phyloP scores from a whole-genome alignment of 2,329 filamentous ascomycete species.

The Colletotrichum tofieldiae region DNA sequence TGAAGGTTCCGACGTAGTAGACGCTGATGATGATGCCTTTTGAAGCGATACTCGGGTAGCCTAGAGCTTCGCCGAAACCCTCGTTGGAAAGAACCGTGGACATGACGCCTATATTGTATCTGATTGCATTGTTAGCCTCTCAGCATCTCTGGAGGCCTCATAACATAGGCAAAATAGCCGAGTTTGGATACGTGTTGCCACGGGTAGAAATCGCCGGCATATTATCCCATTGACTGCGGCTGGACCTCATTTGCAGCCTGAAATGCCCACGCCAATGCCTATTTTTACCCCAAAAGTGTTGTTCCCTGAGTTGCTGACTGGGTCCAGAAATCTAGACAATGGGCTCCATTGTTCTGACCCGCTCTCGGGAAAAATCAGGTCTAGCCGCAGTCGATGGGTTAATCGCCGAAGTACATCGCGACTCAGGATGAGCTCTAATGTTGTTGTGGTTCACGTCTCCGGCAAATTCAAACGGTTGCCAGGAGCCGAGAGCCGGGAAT shows the following conservation, averaged over 20 bases:
- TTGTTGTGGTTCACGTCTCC: neutral
- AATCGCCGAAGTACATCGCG: neutral
- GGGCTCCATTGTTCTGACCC: no score
- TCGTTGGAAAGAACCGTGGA: conserved; percentile 70
- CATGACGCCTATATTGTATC: conserved; percentile 72
- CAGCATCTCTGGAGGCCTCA: no score
- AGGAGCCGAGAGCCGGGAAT: neutral
- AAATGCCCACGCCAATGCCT: no score
- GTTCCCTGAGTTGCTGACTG: no score
- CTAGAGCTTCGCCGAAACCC: conserved; percentile 63
- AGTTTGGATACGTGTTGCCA: no score
- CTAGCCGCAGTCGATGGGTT: neutral
- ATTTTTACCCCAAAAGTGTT: no score
- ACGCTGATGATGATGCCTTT: conserved; percentile 70
- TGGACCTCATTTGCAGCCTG: no score
- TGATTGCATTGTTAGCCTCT: conserved; percentile 44
- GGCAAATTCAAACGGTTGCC: neutral
- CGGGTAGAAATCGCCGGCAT: neutral
- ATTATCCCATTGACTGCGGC: no score
- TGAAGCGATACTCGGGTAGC: conserved; percentile 57
- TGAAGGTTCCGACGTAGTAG: conserved; percentile 72
- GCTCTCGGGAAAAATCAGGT: no score
- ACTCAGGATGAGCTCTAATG: fast-evolving
- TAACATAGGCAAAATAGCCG: no score
- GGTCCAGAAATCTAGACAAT: no score